These are phyloP conservation scores for Scorias spongiosa DNA, from an alignment of 2,329 filamentous ascomycete genomes.

Conservation along the genomic window DNA sequence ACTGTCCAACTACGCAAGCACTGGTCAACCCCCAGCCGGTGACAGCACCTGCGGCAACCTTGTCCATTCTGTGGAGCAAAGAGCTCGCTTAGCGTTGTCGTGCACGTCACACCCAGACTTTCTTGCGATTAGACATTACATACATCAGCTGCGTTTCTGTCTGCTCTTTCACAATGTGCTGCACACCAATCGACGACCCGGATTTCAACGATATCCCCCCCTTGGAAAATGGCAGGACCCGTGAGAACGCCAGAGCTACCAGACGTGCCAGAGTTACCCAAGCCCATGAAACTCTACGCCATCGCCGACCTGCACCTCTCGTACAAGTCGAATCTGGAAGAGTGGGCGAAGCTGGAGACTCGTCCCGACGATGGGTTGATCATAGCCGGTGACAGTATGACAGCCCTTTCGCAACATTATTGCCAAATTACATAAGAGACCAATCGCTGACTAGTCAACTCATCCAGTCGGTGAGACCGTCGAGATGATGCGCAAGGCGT, in stretches of 20 bases:
- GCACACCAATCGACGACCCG: neutral
- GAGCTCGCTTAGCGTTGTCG: too few relatives aligned
- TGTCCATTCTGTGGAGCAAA: too few relatives aligned
- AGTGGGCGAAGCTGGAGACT: constrained; percentile 25
- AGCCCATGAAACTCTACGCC: constrained; percentile 23
- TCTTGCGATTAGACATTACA: too few relatives aligned
- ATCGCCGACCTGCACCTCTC: constrained; percentile 33
- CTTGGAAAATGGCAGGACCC: neutral
- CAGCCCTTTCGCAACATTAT: neutral
- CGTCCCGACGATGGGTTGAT: constrained; percentile 30
- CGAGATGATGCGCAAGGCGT: constrained; percentile 21
- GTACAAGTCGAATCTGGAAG: constrained; percentile 31
- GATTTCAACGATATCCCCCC: neutral
- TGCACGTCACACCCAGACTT: too few relatives aligned
- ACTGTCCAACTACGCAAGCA: too few relatives aligned
- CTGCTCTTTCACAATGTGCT: neutral
- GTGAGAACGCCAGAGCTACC: neutral
- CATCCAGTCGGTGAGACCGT: constrained; percentile 18
- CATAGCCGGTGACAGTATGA: constrained; percentile 26
- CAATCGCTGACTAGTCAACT: constrained; percentile 6
- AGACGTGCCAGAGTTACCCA: neutral
- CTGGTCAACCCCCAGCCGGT: too few relatives aligned
- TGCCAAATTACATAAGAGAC: neutral
- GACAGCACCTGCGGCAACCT: too few relatives aligned
- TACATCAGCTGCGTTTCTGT: too few relatives aligned